These are phyloP conservation scores for Fusarium sp. DNA, from an alignment of 2,329 filamentous ascomycete genomes.

Conservation along the genomic window DNA sequence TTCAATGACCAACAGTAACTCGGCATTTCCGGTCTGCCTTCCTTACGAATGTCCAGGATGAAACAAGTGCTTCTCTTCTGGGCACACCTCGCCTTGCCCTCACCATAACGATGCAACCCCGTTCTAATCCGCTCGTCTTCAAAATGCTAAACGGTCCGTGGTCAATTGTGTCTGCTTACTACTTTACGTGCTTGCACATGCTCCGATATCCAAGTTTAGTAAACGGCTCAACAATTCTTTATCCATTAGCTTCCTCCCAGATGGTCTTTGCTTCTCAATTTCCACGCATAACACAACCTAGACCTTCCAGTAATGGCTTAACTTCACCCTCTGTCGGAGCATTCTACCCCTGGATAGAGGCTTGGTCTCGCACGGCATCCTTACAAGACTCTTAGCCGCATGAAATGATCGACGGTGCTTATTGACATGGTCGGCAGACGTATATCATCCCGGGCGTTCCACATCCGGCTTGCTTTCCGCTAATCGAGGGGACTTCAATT, in stretches of 20 bases:
- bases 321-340: not conserved
- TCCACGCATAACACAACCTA: not conserved
- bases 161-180: not conserved
- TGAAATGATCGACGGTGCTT: not conserved
- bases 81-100: not conserved
- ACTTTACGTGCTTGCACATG: not conserved
- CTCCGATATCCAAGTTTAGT: not conserved
- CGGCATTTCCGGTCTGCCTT: not conserved
- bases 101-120: not conserved
- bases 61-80: not conserved
- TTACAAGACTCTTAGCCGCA: not conserved
- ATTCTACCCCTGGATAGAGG: not conserved
- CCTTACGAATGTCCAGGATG: not conserved
- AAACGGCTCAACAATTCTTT: not conserved
- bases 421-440: not conserved
- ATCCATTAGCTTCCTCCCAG: not conserved
- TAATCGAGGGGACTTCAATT: not conserved
- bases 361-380: not conserved
- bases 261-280: not conserved
- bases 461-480: not conserved
- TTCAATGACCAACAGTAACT: not conserved
- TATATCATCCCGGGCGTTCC: slow-evolving; percentile 2
- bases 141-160: not conserved
- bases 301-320: not conserved
- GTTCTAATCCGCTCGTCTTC: too few species aligned